Base-by-base conservation (phyloP, 2,329 filamentous ascomycete species). In the Talaromyces pinophilus region DNA sequence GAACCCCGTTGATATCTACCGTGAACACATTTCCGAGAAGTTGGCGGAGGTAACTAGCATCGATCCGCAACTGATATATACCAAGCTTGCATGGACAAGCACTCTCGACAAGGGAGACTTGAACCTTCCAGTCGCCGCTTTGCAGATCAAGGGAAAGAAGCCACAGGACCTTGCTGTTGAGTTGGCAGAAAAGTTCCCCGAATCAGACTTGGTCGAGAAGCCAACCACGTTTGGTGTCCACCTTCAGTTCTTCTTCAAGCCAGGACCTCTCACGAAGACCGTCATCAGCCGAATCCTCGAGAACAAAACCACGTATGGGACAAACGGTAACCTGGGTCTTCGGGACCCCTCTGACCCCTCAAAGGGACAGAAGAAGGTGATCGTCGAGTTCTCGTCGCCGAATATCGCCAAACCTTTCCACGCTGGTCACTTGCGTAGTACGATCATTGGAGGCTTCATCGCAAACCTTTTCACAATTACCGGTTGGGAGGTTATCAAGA, bases 321-420 rank as follows among this genome's bases (percentile, higher is more conserved):
- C 84, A 70, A 88, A 90, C 75, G 80, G 82, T 19, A 82, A 82
- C 50, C 75, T 84, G 44, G 89, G 89, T 19, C 81, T 88, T 28
- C 83, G 83, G 66, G 86, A 91, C 71, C 82, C 85, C 11, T 76
- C 79, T 22, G 82, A 88, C 69, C 82, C 84, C 15, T 82, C 82
- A 57, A 84, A 85, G 70, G 85, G 84, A 62, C 79, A 79, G 70
- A 87, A 88, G 79, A 85, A 83, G 75, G 73, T 88, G 68, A 84
- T 89, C 62, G 82, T 90, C 66, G 87, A 90, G 73, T 90, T 89
- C 78, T 88, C 86, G 3, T 88, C 86, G 46, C 87, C 87, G 57
- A 90, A 90, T 73, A 89, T 90, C 62, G 87, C 87, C 40, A 89
- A 89, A 75, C 86, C 87, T 35, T 89, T 89, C 78, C 86, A 88